These are phyloP conservation scores for Fragilaria crotonensis DNA, from an alignment of 108 stramenopile genomes.

Conservation along the genomic window DNA sequence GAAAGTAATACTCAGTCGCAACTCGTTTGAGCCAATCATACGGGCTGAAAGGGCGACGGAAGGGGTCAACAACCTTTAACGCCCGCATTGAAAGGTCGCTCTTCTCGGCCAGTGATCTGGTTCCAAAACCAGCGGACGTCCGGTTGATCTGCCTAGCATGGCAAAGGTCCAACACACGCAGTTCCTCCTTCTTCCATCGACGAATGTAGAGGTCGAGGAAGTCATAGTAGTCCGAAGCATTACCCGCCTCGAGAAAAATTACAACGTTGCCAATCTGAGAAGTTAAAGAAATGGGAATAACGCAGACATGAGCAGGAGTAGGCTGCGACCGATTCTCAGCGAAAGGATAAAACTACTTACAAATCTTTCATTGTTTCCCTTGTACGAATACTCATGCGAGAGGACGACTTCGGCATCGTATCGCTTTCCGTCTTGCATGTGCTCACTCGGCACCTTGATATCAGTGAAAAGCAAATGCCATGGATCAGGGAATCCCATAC, in stretches of 20 bases:
- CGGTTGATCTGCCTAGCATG: not conserved
- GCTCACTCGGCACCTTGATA: constrained; percentile 36
- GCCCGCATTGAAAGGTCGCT: too few species aligned
- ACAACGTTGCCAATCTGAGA: constrained; percentile 18
- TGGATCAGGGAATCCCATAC: constrained; percentile 39
- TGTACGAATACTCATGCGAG: constrained; percentile 13
- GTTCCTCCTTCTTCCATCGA: constrained; percentile 2
- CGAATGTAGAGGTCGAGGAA: constrained; percentile 13
- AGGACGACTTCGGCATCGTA: constrained; percentile 44
- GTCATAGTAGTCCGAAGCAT: constrained; percentile 6
- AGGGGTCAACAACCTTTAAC: not conserved
- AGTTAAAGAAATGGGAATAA: not conserved
- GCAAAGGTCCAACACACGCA: not conserved
- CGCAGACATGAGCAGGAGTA: too few species aligned
- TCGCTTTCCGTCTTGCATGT: constrained; percentile 36
- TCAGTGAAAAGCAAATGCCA: constrained; percentile 40
- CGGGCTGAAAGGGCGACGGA: not conserved
- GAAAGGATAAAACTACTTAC: too few species aligned
- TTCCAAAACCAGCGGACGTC: not conserved
- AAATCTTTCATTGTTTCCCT: not conserved
- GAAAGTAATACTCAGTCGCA: constrained; percentile 35
- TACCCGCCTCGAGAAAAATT: constrained; percentile 8
- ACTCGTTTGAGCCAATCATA: constrained; percentile 10
- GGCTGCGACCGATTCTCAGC: too few species aligned
- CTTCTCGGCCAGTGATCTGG: too few species aligned